Conservation (phyloP, 1,139 yeast genomes). For the Zygotorulaspora mrakii region DNA sequence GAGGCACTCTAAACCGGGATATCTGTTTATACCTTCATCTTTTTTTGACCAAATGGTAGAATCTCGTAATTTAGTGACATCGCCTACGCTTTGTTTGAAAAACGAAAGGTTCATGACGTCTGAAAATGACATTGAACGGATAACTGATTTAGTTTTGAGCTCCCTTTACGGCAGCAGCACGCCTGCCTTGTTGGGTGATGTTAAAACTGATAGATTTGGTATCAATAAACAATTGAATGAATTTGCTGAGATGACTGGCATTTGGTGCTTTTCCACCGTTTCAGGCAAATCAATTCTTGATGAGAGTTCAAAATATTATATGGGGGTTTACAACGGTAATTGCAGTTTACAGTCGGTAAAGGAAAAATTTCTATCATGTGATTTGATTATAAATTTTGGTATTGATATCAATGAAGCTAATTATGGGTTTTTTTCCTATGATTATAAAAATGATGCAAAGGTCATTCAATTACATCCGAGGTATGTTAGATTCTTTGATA, state of each 20-base stretch:
- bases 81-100: constrained; percentile 31
- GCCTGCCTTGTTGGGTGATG: constrained; percentile 68
- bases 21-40: constrained; percentile 70
- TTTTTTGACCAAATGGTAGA: constrained; percentile 52
- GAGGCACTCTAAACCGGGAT: constrained; percentile 69
- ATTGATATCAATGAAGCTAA: constrained; percentile 52
- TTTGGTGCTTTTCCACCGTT: constrained; percentile 31
- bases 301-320: constrained; percentile 54
- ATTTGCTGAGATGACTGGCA: constrained; percentile 44
- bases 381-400: constrained; percentile 52
- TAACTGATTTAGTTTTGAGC: constrained; percentile 48
- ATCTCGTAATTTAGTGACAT: constrained; percentile 29
- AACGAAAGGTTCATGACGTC: constrained; percentile 31
- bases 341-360: constrained; percentile 22
- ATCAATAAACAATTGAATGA: constrained; percentile 44
- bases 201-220: constrained; percentile 50
- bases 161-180: constrained; percentile 48
- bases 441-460: constrained; percentile 30
- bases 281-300: constrained; percentile 46
- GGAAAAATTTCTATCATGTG: constrained; percentile 36
- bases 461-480: constrained; percentile 39
- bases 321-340: constrained; percentile 52
- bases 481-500: constrained; percentile 42
- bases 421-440: constrained; percentile 45
- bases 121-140: constrained; percentile 38